A percentile compares a stretch with the other conserved stretches of the same genome.
Evolutionary conservation across 257 asterid genomes (phyloP).

Genomic region (Anisodus tanguticus): DNA sequence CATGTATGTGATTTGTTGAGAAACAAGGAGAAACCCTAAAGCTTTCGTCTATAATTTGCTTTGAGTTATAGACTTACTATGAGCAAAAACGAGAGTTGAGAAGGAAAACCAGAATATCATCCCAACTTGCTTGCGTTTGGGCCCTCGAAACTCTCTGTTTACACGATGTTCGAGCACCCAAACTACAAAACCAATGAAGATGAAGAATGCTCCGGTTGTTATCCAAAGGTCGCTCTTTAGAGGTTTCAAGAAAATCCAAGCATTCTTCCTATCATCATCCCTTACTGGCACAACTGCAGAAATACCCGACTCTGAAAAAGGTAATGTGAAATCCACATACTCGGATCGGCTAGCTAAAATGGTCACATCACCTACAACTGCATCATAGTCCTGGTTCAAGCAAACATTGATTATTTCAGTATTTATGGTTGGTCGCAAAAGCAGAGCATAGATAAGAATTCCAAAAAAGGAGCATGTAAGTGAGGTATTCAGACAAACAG

Average conservation of each 20-base stretch:
- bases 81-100: slow-evolving; percentile 50
- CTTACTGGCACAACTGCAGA: slow-evolving; percentile 39
- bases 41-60: neutral
- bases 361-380: slow-evolving; percentile 56
- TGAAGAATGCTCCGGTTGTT: slow-evolving; percentile 38
- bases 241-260: slow-evolving; percentile 50
- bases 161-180: slow-evolving; percentile 56
- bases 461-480: neutral
- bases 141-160: slow-evolving; percentile 50
- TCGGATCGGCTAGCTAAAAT: slow-evolving; percentile 48
- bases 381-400: slow-evolving; percentile 46
- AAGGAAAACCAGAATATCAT: slow-evolving; percentile 51
- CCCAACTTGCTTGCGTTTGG: slow-evolving; percentile 48
- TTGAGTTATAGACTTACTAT: slow-evolving; percentile 40
- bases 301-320: slow-evolving; percentile 49
- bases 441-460: neutral
- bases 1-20: neutral
- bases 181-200: slow-evolving; percentile 42
- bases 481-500: neutral
- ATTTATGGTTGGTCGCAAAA: neutral
- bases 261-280: slow-evolving; percentile 29
- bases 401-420: neutral
- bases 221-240: slow-evolving; percentile 45
- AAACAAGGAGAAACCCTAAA: neutral
- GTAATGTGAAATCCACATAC: slow-evolving; percentile 53